Evolutionary conservation across 495 filamentous ascomycete genomes (phyloP), one percentile per base, ranked within the genome.

Genomic region (Aspergillus asperescens): DNA sequence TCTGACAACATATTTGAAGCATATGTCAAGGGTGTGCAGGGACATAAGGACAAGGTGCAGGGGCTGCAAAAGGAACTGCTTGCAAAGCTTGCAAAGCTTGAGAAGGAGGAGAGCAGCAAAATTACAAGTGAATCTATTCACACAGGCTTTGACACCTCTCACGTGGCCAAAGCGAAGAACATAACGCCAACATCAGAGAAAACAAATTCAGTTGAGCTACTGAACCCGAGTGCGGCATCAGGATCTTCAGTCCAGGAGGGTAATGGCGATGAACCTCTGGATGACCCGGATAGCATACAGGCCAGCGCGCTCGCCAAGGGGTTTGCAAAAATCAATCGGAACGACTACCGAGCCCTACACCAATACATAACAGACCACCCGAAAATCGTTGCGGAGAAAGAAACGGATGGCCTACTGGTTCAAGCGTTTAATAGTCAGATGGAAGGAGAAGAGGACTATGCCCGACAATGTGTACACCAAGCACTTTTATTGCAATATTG

Each of bases 51-150:
- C 20, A 90, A 94, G 65, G 87, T 97, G 48, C 70, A 82, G 32
- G 81, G 77, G 9, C 73, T 97, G 52, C 90, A 96, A 62, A 78
- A 76, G 46, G 78, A 96, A 57, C 70, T 96, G 42, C 53, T 81
- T 28, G 67, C 70, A 50, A 89, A 87, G 71, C 75, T 97, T 45
- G 85, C 76, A 6, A 78, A 89, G 67, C 72, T 98, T 16, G 91
- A 96, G 73, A 87, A 85, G 69, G 89, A 93, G 50, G 91, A 96
- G 62, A 68, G 76, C 37, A 78, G 79, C 56, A 96, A 98, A 67
- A 98, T 98, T 57, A 98, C 93, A 2, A 96, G 90, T 61, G 94
- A 97, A 59, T 70, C 78, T 55, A 81, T 95, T 54, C 90, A 95
- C 63, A 89, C 84, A n/a, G 93, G 93, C 9, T 98, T 98, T 65